Conservation (phyloP, 768 basidiomycete genomes). For the Melanogaster broomeanus region DNA sequence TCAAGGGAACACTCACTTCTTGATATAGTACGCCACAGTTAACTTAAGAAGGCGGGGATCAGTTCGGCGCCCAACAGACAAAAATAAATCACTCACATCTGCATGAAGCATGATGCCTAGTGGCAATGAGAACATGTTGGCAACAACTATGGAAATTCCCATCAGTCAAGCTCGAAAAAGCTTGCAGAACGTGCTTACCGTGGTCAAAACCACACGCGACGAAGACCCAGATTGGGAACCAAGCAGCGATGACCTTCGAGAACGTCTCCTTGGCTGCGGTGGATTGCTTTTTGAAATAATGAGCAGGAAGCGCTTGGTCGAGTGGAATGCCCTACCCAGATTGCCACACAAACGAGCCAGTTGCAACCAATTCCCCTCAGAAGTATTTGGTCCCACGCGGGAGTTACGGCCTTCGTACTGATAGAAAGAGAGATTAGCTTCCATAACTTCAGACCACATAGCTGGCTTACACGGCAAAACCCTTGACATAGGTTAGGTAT, state of each 20-base stretch:
- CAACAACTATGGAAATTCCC: constrained; percentile 46
- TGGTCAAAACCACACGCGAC: constrained; percentile 74
- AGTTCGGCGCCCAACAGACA: not conserved
- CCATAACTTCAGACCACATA: not conserved
- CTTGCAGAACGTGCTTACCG: constrained; percentile 39
- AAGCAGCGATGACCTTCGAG: constrained; percentile 68
- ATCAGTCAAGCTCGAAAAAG: not conserved
- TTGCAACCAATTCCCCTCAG: constrained; percentile 75
- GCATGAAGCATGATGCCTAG: constrained; percentile 72
- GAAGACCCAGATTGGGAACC: constrained; percentile 80
- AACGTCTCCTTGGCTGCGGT: constrained; percentile 65
- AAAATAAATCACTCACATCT: constrained; percentile 43
- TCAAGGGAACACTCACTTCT: constrained; percentile 50
- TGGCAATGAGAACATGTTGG: constrained; percentile 77
- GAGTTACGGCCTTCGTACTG: constrained; percentile 64
- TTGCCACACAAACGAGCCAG: constrained; percentile 71
- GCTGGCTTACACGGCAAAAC: constrained; percentile 57
- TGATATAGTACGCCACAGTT: constrained; percentile 54
- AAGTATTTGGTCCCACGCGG: constrained; percentile 73
- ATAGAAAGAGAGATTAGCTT: constrained; percentile 3
- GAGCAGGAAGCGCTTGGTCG: not conserved
- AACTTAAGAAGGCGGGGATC: constrained; percentile 16
- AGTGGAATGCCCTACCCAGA: constrained; percentile 57
- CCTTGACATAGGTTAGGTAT: constrained; percentile 52
- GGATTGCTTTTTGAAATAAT: constrained; percentile 53